Evolutionary conservation across 2,329 filamentous ascomycete genomes (phyloP), one percentile per base, ranked within the genome.

Genomic region (Mariannaea sp.): DNA sequence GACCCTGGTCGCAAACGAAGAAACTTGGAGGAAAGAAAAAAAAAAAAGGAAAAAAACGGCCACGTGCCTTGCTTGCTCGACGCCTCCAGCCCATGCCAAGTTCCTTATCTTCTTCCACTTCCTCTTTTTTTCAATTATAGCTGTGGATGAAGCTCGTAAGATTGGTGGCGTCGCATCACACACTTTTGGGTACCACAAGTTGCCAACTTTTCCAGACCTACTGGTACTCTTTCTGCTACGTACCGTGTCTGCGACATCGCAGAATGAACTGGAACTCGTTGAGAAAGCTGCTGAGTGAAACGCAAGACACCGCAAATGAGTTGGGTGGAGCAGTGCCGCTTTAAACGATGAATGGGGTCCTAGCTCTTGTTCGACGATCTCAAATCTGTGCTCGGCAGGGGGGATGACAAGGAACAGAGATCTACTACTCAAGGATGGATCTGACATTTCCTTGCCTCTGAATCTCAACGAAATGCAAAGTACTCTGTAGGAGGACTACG

Each of bases 211-310:
- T n/a, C 7, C 3, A 2, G 16, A 36, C 33, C 33, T 30, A 38
- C n/a, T n/a, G n/a, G n/a, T n/a, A n/a, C n/a, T n/a, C n/a, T n/a
- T n/a, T n/a, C n/a, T n/a, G n/a, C n/a, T n/a, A n/a, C n/a, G n/a
- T n/a, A n/a, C n/a, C n/a, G n/a, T n/a, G n/a, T n/a, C n/a, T n/a
- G n/a, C n/a, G n/a, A n/a, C n/a, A n/a, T n/a, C n/a, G n/a, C 14
- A 6, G 22, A 38, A 46, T 24, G 33, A 39, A 27, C 19, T 41
- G 46, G 38, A 64, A 64, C 60, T 64, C 46, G 62, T 65, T 65
- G 63, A 64, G 59, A 46, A 53, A 42, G 45, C 49, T 48, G 44
- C 36, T n/a, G 16, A 14, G 36, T 26, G 43, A 20, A 35, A 35
- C 30, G 29, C 14, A 47, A 29, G 29, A 20, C 43, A 43, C 38